These are phyloP conservation scores for Botrytis paeoniae DNA, from an alignment of 2,329 filamentous ascomycete genomes.

Conservation along the genomic window DNA sequence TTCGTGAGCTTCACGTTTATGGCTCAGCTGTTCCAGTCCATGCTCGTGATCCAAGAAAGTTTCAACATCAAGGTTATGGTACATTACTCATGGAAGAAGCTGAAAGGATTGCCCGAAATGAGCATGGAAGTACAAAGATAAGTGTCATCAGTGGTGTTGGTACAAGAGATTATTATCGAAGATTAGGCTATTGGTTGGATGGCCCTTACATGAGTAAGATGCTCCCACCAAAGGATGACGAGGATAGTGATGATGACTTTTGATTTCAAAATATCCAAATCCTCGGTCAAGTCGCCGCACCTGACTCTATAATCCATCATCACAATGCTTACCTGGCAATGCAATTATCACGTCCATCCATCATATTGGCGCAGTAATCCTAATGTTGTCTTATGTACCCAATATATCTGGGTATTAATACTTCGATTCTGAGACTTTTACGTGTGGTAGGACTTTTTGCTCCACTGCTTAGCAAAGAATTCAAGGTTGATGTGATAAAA, in stretches of 20 bases:
- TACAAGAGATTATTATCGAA: constrained; percentile 90
- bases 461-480: neutral
- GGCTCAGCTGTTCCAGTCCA: constrained; percentile 97
- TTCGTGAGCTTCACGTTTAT: constrained; percentile 94
- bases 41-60: constrained; percentile 90
- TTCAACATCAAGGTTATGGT: constrained; percentile 97
- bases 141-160: constrained; percentile 98
- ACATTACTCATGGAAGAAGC: constrained; percentile 97
- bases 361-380: neutral
- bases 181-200: constrained; percentile 89
- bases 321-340: neutral
- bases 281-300: neutral
- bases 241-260: constrained; percentile 35
- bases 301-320: neutral
- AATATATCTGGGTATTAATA: neutral
- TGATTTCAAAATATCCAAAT: constrained; percentile 5
- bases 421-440: neutral
- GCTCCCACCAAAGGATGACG: constrained; percentile 34
- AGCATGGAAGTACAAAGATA: constrained; percentile 91
- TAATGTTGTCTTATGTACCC: neutral
- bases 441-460: neutral
- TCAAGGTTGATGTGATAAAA: neutral
- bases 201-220: constrained; percentile 49
- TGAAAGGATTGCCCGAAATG: constrained; percentile 88
- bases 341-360: neutral